These are phyloP conservation scores for Aspergillus phoenicis DNA, from an alignment of 2,329 filamentous ascomycete genomes.

Conservation along the genomic window DNA sequence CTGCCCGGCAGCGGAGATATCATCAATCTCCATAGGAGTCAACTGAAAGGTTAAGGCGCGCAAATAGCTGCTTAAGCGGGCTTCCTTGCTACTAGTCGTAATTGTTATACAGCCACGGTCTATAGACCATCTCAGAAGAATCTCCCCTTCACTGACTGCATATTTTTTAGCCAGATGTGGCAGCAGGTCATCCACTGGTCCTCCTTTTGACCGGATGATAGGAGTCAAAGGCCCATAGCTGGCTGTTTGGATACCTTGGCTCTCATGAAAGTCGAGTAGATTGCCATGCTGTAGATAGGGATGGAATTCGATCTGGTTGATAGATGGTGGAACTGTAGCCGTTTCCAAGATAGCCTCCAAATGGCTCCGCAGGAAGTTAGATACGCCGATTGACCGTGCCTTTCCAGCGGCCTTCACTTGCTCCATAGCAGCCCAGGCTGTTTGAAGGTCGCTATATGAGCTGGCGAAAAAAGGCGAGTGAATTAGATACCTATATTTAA, in stretches of 20 bases:
- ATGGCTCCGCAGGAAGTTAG: conserved; percentile 60
- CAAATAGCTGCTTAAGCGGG: conserved; percentile 61
- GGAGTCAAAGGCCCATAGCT: conserved; percentile 52
- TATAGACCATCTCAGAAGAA: conserved; percentile 62
- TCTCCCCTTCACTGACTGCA: conserved; percentile 59
- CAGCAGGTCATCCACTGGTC: conserved; percentile 58
- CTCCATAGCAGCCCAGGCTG: conserved; percentile 64
- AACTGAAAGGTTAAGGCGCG: conserved; percentile 59
- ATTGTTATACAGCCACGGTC: conserved; percentile 62
- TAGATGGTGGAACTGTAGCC: conserved; percentile 44
- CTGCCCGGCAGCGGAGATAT: conserved; percentile 53
- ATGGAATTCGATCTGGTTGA: conserved; percentile 44
- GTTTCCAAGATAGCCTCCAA: conserved; percentile 55
- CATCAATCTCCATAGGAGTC: conserved; percentile 59
- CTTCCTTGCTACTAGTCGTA: conserved; percentile 64
- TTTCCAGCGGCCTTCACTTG: conserved; percentile 59
- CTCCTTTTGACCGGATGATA: conserved; percentile 56
- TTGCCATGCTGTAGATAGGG: conserved; percentile 52
- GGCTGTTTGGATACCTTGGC: conserved; percentile 44
- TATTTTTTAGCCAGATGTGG: conserved; percentile 61
- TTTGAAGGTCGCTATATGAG: conserved; percentile 57
- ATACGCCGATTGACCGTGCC: conserved; percentile 64
- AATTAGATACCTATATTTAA: conserved; percentile 57
- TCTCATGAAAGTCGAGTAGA: conserved; percentile 44
- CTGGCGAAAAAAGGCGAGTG: conserved; percentile 63